These are phyloP conservation scores for Xanthoceras sorbifolium DNA, from an alignment of 345 rosid genomes.

Conservation along the genomic window DNA sequence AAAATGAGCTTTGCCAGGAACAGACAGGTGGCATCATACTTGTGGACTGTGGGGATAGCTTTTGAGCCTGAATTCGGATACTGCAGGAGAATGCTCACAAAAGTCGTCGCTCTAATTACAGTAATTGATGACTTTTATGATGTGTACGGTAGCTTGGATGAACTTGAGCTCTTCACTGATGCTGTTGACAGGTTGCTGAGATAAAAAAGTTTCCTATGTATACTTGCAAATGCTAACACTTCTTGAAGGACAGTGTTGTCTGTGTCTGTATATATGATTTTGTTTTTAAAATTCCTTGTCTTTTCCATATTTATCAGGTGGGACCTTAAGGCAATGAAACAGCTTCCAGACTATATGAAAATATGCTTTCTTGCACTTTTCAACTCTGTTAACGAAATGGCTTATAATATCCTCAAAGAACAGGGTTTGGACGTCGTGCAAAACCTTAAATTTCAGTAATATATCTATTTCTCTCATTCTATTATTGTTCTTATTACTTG, in stretches of 20 bases:
- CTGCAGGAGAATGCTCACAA: background rate
- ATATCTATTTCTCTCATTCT: background rate
- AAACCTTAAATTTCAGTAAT: slow-evolving; percentile 22
- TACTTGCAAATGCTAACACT: no score
- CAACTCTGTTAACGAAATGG: slow-evolving; percentile 29
- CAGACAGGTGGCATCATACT: background rate
- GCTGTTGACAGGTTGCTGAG: slow-evolving; percentile 4
- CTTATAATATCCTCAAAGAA: slow-evolving; percentile 16
- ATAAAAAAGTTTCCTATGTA: background rate
- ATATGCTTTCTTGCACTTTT: slow-evolving; percentile 30
- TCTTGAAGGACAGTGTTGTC: no score
- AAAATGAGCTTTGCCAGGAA: background rate
- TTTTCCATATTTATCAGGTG: slow-evolving; percentile 26
- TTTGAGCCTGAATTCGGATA: background rate
- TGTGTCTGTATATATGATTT: no score
- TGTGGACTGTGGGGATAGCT: background rate
- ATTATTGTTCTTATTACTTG: no score
- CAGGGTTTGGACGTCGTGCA: slow-evolving; percentile 14
- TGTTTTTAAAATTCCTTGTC: background rate
- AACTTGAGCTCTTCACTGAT: slow-evolving; percentile 5
- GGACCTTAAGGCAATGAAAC: slow-evolving; percentile 22
- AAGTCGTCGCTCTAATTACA: background rate
- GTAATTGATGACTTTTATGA: slow-evolving; percentile 5
- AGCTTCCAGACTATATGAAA: slow-evolving; percentile 35
- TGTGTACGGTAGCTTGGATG: slow-evolving; percentile 13